Evolutionary conservation across 805 yeast genomes (phyloP).

Genomic region (Candida gorgasii): DNA sequence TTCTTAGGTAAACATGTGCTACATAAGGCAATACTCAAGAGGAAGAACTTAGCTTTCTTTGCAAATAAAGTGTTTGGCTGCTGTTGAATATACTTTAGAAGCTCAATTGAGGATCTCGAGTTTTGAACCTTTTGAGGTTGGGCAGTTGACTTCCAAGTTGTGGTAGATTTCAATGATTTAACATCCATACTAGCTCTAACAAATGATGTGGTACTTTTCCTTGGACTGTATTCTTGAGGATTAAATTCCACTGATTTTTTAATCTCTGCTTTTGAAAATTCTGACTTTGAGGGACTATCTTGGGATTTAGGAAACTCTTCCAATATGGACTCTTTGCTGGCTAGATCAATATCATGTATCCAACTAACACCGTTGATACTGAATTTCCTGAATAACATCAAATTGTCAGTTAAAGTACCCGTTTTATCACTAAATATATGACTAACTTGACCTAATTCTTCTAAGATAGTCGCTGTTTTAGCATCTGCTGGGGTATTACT

Average conservation of each 20-base stretch:
- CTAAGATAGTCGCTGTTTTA: slow-evolving; percentile 91
- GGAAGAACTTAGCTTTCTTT: slow-evolving; percentile 72
- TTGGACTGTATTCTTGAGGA: slow-evolving; percentile 6
- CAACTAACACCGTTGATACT: slow-evolving; percentile 87
- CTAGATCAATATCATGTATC: slow-evolving; percentile 71
- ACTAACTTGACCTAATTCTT: slow-evolving; percentile 95
- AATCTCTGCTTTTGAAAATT: neutral
- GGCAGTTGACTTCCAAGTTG: slow-evolving; percentile 51
- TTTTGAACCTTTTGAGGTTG: slow-evolving; percentile 44
- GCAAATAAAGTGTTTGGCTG: slow-evolving; percentile 73
- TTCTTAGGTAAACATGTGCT: slow-evolving; percentile 84
- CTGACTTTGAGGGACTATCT: neutral
- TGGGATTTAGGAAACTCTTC: neutral
- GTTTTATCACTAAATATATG: slow-evolving; percentile 95
- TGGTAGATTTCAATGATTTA: slow-evolving; percentile 21
- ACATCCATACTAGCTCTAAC: slow-evolving; percentile 37
- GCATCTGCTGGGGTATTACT: slow-evolving; percentile 93
- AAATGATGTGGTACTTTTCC: slow-evolving; percentile 32
- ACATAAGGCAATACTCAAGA: slow-evolving; percentile 81
- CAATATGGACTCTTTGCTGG: slow-evolving; percentile 13
- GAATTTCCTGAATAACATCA: slow-evolving; percentile 88
- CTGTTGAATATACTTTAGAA: slow-evolving; percentile 67
- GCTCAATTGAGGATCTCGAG: slow-evolving; percentile 55
- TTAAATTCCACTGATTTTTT: slow-evolving; percentile 6
- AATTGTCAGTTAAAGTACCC: slow-evolving; percentile 93